Percentiles rank a stretch among this genome's conserved stretches.
These are phyloP conservation scores for Cyberlindnera americana DNA, from an alignment of 805 yeast species.

Conservation along the genomic window DNA sequence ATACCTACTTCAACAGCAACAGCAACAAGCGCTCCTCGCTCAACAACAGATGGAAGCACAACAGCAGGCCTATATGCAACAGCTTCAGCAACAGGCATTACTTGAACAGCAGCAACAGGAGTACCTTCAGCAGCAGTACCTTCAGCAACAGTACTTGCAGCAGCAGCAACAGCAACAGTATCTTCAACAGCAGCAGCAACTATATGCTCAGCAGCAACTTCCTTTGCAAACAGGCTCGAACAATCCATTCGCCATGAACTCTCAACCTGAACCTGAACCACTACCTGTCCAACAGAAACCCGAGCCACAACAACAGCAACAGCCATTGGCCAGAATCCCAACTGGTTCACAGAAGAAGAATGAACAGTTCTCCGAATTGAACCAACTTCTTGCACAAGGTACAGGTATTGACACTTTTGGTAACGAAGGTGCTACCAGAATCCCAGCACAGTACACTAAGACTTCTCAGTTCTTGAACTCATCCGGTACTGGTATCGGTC, in stretches of 20 bases:
- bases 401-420: slow-evolving; percentile 94
- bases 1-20: slow-evolving; percentile 15
- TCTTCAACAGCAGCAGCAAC: slow-evolving; percentile 12
- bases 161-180: slow-evolving; percentile 18
- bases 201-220: slow-evolving; percentile 29
- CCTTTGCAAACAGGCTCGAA: slow-evolving; percentile 71
- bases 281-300: slow-evolving; percentile 15
- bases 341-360: slow-evolving; percentile 55
- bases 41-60: slow-evolving; percentile 12
- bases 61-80: slow-evolving; percentile 18
- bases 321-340: slow-evolving; percentile 38
- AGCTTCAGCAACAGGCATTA: slow-evolving; percentile 21
- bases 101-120: slow-evolving; percentile 33
- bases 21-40: slow-evolving; percentile 12
- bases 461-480: slow-evolving; percentile 81
- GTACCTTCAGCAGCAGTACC: slow-evolving; percentile 37
- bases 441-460: slow-evolving; percentile 90
- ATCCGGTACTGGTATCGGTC: slow-evolving; percentile 71
- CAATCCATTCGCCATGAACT: slow-evolving; percentile 66
- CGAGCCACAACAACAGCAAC: slow-evolving; percentile 29
- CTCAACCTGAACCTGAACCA: slow-evolving; percentile 5
- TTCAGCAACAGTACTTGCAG: slow-evolving; percentile 19
- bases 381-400: slow-evolving; percentile 75
- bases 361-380: slow-evolving; percentile 66
- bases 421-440: slow-evolving; percentile 75